phyloP scores from a whole-genome alignment of 768 basidiomycete genomes.

The Dendrothele bispora region DNA sequence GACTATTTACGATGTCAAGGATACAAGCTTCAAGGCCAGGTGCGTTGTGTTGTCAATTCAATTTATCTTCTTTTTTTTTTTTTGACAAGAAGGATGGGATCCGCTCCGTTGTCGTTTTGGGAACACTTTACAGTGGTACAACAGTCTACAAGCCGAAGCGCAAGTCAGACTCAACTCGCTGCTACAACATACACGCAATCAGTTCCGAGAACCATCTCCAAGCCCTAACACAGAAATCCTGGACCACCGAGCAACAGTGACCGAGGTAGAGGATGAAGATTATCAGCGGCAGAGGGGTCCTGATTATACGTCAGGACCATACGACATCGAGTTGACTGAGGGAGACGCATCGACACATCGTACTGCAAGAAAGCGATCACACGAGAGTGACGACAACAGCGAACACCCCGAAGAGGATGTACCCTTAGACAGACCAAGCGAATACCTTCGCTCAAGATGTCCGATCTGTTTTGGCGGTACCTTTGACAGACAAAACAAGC shows the following conservation, averaged over 20 bases:
- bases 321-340: too few relatives aligned
- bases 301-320: too few relatives aligned
- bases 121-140: slow-evolving; percentile 26
- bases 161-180: not conserved
- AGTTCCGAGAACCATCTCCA: not conserved
- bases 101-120: slow-evolving; percentile 20
- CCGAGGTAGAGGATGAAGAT: not conserved
- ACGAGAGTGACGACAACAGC: slow-evolving; percentile 3
- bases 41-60: too few relatives aligned
- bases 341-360: too few relatives aligned
- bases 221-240: not conserved
- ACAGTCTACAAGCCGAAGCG: slow-evolving; percentile 1
- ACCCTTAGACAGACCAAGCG: slow-evolving; percentile 12
- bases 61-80: too few relatives aligned
- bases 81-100: too few relatives aligned
- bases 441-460: slow-evolving; percentile 20
- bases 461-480: slow-evolving; percentile 27
- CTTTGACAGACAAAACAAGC: slow-evolving; percentile 6
- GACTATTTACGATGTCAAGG: slow-evolving; percentile 11
- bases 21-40: slow-evolving; percentile 15
- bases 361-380: too few relatives aligned
- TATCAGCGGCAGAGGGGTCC: not conserved
- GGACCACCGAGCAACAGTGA: too few relatives aligned
- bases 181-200: too few relatives aligned
- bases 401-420: not conserved